phyloP scores from a whole-genome alignment of 805 yeast species.

The Wickerhamiella azyma region DNA sequence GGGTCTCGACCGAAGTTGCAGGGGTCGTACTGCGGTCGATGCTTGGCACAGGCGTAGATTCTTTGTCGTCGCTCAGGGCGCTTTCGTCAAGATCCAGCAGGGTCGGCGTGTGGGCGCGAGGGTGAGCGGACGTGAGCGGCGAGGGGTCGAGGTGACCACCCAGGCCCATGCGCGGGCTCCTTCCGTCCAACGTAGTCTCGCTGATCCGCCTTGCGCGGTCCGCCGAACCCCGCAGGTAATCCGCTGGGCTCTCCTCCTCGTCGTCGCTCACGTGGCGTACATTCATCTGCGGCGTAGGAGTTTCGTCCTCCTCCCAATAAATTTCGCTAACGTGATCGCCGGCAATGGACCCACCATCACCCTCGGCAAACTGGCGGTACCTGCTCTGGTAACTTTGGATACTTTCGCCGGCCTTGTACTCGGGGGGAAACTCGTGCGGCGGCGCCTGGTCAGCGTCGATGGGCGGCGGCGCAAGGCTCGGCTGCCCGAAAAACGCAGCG shows the following conservation, averaged over 20 bases:
- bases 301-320: conserved; percentile 2
- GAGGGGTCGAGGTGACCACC: too few relatives aligned
- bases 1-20: neutral
- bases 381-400: conserved; percentile 15
- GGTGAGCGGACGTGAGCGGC: too few relatives aligned
- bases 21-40: neutral
- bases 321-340: conserved; percentile 5
- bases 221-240: too few relatives aligned
- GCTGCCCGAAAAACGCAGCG: conserved; percentile 39
- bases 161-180: too few relatives aligned
- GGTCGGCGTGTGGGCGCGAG: too few relatives aligned
- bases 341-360: conserved; percentile 7
- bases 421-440: conserved; percentile 26
- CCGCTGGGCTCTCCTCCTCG: neutral
- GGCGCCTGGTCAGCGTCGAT: conserved; percentile 35
- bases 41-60: too few relatives aligned
- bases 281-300: neutral
- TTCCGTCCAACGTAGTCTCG: too few relatives aligned
- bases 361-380: conserved; percentile 12
- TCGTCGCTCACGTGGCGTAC: neutral
- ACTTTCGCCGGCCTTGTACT: conserved; percentile 12
- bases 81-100: neutral
- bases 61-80: neutral
- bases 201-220: too few relatives aligned
- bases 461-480: conserved; percentile 51